These are phyloP conservation scores for Aspergillus vadensis DNA, from an alignment of 2,329 filamentous ascomycete genomes.

Conservation along the genomic window DNA sequence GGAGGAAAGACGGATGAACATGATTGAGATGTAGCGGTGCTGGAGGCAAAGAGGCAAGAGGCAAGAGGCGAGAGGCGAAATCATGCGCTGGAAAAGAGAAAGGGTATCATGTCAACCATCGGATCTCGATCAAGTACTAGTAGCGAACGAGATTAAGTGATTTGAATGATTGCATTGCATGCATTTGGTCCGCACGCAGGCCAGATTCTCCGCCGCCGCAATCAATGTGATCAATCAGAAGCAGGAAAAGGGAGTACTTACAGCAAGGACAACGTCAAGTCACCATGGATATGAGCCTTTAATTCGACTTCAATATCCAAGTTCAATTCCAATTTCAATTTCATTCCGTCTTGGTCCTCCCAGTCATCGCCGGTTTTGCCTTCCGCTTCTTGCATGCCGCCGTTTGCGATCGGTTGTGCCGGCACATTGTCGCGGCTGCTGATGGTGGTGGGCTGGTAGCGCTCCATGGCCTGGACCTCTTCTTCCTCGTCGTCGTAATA, in stretches of 20 bases:
- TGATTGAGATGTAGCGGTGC: no score
- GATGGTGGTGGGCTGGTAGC: constrained; percentile 24
- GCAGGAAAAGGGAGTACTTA: constrained; percentile 32
- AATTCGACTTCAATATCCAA: constrained; percentile 65
- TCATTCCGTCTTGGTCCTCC: constrained; percentile 49
- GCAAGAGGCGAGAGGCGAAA: no score
- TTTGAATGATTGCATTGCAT: neutral
- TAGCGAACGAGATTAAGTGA: neutral
- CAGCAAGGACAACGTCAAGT: constrained; percentile 58
- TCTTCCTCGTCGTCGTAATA: constrained; percentile 35
- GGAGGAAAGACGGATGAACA: no score
- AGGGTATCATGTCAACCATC: neutral
- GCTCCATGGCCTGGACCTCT: constrained; percentile 27
- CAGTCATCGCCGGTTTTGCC: constrained; percentile 20
- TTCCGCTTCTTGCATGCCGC: constrained; percentile 26
- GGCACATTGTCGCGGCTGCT: constrained; percentile 16
- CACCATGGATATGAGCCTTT: constrained; percentile 67
- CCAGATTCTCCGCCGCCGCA: neutral
- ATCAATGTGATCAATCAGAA: neutral
- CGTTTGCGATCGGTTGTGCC: constrained; percentile 19
- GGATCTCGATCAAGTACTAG: neutral
- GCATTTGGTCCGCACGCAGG: neutral
- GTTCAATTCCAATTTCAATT: constrained; percentile 61
- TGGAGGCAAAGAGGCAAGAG: no score
- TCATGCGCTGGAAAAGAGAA: neutral